Base-by-base conservation (phyloP, 2,329 filamentous ascomycete genomes). In the Bipolaris bicolor region DNA sequence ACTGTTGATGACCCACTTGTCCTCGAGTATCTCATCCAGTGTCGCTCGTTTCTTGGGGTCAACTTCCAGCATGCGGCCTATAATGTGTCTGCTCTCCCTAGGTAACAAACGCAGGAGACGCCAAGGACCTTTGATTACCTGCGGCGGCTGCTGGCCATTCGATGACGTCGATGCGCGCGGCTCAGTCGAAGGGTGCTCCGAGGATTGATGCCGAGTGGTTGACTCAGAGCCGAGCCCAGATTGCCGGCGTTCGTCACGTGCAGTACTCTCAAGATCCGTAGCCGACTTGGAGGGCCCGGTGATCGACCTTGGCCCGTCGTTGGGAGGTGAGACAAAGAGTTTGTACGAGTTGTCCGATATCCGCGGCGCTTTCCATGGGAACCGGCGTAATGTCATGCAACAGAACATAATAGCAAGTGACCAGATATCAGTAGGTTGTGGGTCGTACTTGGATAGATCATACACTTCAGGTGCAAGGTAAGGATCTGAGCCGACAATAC, bases 361-460 rank as follows among this genome's bases (percentile, higher is more conserved):
- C 39, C 93, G 87, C 4, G 95, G 95, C 34, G 96, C 88, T 79
- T 99, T 99, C 95, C 95, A 99, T 0, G 95, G 95, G 72, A 99
- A 99, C 34, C 95, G 84, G 20, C 95, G 86, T 40, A 99, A 82
- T 5, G 92, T 95, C 95, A 99, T 99, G 81, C 95, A 99, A 78
- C 95, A 98, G 79, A 94, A 99, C 53, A 99, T 98, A 67, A 99
- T 99, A 16, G 94, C 95, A 58, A 99, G 82, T 10, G 95, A 99
- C 95, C 95, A 99, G 58, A 99, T 92, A 78, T 99, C 95, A 1
- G 94, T 91, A 6, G 92, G 91, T 61, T 93, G 90, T 1, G 95
- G 92, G 70, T 99, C 93, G 75, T 99, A 99, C 72, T 92, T 93
- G 64, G 90, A 88, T 61, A 93, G 87, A 64, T 97, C 93, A 71